These are phyloP conservation scores for Calophaca sinica DNA, from an alignment of 306 rosid species.

Conservation along the genomic window DNA sequence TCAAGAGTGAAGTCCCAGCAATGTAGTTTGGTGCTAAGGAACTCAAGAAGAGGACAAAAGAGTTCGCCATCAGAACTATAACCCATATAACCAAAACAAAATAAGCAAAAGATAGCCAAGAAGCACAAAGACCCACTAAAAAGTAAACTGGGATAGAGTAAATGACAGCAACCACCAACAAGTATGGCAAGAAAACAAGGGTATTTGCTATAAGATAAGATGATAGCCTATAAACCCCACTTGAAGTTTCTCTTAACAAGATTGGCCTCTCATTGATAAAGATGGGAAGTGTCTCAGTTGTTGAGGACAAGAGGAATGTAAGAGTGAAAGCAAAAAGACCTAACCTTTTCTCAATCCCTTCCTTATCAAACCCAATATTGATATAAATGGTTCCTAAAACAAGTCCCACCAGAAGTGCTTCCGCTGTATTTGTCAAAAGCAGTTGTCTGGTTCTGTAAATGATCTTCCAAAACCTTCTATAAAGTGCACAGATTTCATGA, in stretches of 20 bases:
- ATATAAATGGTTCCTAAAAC: slow-evolving; percentile 92
- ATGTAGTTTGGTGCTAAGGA: slow-evolving; percentile 92
- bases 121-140: slow-evolving; percentile 83
- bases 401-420: slow-evolving; percentile 85
- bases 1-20: slow-evolving; percentile 82
- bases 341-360: slow-evolving; percentile 83
- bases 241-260: slow-evolving; percentile 80
- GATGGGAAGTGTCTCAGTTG: slow-evolving; percentile 89
- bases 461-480: slow-evolving; percentile 79
- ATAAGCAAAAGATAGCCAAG: slow-evolving; percentile 82
- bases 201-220: slow-evolving; percentile 93
- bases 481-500: slow-evolving; percentile 68
- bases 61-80: slow-evolving; percentile 82
- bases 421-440: slow-evolving; percentile 76
- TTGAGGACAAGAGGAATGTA: slow-evolving; percentile 85
- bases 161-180: slow-evolving; percentile 70
- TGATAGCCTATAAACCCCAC: slow-evolving; percentile 85
- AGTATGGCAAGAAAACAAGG: slow-evolving; percentile 87
- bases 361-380: slow-evolving; percentile 73
- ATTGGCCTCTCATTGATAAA: slow-evolving; percentile 91
- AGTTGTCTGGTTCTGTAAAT: slow-evolving; percentile 82
- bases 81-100: slow-evolving; percentile 85
- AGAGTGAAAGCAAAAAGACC: slow-evolving; percentile 92
- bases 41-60: slow-evolving; percentile 81
- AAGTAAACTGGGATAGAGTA: slow-evolving; percentile 85